These are phyloP conservation scores for Dalbergia oliveri DNA, from an alignment of 306 rosid species.

Conservation along the genomic window DNA sequence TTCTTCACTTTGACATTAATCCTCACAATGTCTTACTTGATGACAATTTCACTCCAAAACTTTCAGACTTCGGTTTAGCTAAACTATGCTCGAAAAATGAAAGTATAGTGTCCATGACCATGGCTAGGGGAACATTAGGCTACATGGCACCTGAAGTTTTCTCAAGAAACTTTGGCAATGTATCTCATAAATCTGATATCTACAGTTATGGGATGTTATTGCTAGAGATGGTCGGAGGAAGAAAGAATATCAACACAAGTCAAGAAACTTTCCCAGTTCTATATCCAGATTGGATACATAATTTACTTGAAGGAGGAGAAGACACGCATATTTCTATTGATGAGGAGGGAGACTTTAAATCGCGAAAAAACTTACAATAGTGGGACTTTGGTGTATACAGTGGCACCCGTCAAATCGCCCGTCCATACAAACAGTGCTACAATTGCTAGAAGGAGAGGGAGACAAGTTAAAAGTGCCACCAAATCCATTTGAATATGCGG, in stretches of 20 bases:
- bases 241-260: not conserved
- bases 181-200: not conserved
- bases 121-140: not conserved
- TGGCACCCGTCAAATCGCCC: not conserved
- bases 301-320: not conserved
- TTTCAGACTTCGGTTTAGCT: not conserved
- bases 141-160: slow-evolving; percentile 8
- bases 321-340: not conserved
- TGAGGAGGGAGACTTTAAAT: not conserved
- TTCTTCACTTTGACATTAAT: slow-evolving; percentile 1
- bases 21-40: not conserved
- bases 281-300: slow-evolving; percentile 1
- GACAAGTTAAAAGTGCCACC: not conserved
- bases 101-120: not conserved
- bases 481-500: not conserved
- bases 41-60: not conserved
- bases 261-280: not conserved
- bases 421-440: not conserved
- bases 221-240: slow-evolving; percentile 1
- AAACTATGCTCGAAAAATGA: not conserved
- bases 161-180: not conserved
- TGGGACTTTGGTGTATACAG: not conserved
- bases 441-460: not conserved
- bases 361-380: not conserved
- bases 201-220: not conserved